Percentiles rank a stretch among this genome's conserved stretches.
phyloP scores from a whole-genome alignment of 345 rosid species.

The Hibiscus tridactylites region DNA sequence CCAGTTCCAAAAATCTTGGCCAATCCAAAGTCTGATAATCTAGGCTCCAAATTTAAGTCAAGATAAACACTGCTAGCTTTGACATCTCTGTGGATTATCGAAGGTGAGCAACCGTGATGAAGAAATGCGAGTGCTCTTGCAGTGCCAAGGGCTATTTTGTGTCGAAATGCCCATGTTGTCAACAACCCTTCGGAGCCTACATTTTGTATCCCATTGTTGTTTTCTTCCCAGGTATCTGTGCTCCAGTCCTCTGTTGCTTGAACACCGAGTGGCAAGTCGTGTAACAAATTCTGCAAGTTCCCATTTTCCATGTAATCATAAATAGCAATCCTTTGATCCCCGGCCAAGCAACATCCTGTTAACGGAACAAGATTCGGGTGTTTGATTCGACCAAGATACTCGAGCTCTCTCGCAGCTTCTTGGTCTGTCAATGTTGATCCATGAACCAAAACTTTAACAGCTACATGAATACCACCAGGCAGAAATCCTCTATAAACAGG shows the following conservation, averaged over 20 bases:
- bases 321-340: constrained; percentile 87
- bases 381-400: constrained; percentile 77
- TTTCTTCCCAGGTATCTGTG: constrained; percentile 79
- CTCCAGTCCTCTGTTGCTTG: constrained; percentile 83
- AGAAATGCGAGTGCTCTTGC: constrained; percentile 91
- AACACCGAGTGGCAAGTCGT: constrained; percentile 78
- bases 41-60: constrained; percentile 70
- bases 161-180: constrained; percentile 77
- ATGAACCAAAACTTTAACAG: constrained; percentile 82
- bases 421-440: constrained; percentile 71
- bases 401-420: constrained; percentile 86
- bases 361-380: constrained; percentile 87
- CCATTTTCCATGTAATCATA: constrained; percentile 97
- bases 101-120: constrained; percentile 93
- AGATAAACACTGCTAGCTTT: constrained; percentile 89
- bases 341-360: constrained; percentile 84
- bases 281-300: constrained; percentile 81
- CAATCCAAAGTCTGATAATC: constrained; percentile 82
- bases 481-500: constrained; percentile 88
- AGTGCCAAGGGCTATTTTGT: constrained; percentile 74
- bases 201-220: constrained; percentile 48
- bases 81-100: constrained; percentile 78
- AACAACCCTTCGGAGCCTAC: constrained; percentile 50
- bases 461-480: constrained; percentile 92
- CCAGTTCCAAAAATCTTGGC: constrained; percentile 76